Base-by-base conservation (phyloP, 495 filamentous ascomycete genomes). In the Neurospora sp. region DNA sequence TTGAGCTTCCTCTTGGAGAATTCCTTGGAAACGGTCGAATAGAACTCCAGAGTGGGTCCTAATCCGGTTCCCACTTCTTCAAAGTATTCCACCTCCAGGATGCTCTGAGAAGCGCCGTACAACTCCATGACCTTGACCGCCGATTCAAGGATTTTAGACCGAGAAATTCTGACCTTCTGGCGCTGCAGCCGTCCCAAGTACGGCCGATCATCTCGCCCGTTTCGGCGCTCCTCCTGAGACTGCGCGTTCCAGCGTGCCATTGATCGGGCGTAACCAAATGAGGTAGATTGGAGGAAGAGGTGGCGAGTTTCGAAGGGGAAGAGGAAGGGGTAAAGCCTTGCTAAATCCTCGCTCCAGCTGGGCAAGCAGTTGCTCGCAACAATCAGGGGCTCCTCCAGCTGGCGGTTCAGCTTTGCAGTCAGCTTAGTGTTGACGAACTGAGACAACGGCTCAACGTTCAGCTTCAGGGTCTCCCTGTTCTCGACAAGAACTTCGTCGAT, bases 41-140 rank as follows among this genome's bases (percentile, higher is more conserved):
- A 99, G 82, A 99, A 99, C 80, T 99, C 96, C 27, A 99, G 87
- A 10, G 96, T 99, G 18, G 96, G 96, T 1, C 96, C 96, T 59
- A 99, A 86, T 46, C 96, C 96, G 54, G 96, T 98, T 69, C 96
- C 96, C 54, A 98, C 96, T 83, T 99, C 96, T 75, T 98, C 96
- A 77, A 98, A 99, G 77, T 99, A 99, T 78, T 99, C 96, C 23
- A 99, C 94, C 78, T 99, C 96, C 3, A 99, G 85, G 69, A 97
- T 91, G 80, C 96, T 98, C 42, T 96, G 92, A 5, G 94, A 98
- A 4, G 93, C 92, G 2, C 96, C 96, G 79, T 99, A 99, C 7
- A 98, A 89, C 75, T 99, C 96, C 96, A 99, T 98, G n/a, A 99
- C 96, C 80, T 98, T 99, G 78, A 97, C 86, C 0, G 96, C 96